These are phyloP conservation scores for Magnolia changhungtana DNA, from an alignment of 164 flowering plant species.

Conservation along the genomic window DNA sequence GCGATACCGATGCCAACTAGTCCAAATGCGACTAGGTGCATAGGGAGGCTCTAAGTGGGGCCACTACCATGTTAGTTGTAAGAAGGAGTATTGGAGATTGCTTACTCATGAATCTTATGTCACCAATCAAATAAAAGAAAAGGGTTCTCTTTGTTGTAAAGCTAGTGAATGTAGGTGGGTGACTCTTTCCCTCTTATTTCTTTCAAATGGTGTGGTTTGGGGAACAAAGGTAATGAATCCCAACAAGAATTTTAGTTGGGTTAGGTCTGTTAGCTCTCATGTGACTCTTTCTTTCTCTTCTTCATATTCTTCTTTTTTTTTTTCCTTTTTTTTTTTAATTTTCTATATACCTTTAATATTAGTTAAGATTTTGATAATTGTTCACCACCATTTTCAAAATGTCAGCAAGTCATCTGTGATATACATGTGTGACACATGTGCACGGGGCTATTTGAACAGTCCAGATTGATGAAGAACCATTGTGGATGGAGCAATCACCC, in stretches of 20 bases:
- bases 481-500: no score
- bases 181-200: background rate
- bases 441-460: no score
- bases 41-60: background rate
- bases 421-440: background rate
- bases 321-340: background rate
- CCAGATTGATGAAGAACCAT: no score
- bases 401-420: background rate
- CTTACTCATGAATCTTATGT: slow-evolving; percentile 6
- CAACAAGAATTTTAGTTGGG: slow-evolving; percentile 7
- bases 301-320: background rate
- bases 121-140: slow-evolving; percentile 13
- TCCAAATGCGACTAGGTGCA: background rate
- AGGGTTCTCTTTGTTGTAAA: slow-evolving; percentile 13
- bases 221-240: slow-evolving; percentile 4
- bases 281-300: slow-evolving; percentile 2
- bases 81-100: slow-evolving; percentile 10
- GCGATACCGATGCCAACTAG: background rate
- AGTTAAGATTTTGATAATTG: background rate
- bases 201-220: slow-evolving; percentile 4
- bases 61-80: background rate
- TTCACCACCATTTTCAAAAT: background rate
- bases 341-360: no score
- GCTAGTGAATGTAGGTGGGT: slow-evolving; percentile 5
- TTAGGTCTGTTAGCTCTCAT: slow-evolving; percentile 15